phyloP scores from a whole-genome alignment of 148 eudicot genomes.

The Oxyria digyna region DNA sequence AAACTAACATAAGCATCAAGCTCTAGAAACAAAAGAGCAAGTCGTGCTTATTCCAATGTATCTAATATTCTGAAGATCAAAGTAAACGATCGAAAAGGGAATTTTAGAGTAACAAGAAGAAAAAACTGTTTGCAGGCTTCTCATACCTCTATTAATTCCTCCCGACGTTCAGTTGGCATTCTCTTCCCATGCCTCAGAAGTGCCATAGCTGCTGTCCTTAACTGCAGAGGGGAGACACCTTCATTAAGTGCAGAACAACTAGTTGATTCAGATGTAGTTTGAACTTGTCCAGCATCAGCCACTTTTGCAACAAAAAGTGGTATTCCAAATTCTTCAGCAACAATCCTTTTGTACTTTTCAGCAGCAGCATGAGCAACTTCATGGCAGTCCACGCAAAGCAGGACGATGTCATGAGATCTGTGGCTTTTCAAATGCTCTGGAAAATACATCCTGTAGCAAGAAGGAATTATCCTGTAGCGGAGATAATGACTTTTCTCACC shows the following conservation, averaged over 20 bases:
- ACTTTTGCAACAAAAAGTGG: slow-evolving; percentile 80
- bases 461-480: slow-evolving; percentile 90
- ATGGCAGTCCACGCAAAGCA: slow-evolving; percentile 95
- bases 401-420: slow-evolving; percentile 96
- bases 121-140: neutral
- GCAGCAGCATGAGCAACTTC: slow-evolving; percentile 95
- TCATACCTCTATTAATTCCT: slow-evolving; percentile 71
- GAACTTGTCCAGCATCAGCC: slow-evolving; percentile 39
- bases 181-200: slow-evolving; percentile 76
- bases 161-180: slow-evolving; percentile 76
- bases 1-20: neutral
- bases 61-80: neutral
- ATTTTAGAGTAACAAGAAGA: neutral
- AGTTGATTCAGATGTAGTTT: slow-evolving; percentile 23
- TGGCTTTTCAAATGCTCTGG: slow-evolving; percentile 99
- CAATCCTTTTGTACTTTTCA: slow-evolving; percentile 66
- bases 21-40: neutral
- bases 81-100: neutral
- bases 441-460: slow-evolving; percentile 96
- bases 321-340: slow-evolving; percentile 71
- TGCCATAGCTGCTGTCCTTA: slow-evolving; percentile 92
- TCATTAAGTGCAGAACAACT: slow-evolving; percentile 27
- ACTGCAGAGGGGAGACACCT: slow-evolving; percentile 81
- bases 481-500: slow-evolving; percentile 92
- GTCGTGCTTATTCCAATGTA: neutral